Conservation (phyloP, 2,329 filamentous ascomycete genomes). For the Didymosphaeria variabile region DNA sequence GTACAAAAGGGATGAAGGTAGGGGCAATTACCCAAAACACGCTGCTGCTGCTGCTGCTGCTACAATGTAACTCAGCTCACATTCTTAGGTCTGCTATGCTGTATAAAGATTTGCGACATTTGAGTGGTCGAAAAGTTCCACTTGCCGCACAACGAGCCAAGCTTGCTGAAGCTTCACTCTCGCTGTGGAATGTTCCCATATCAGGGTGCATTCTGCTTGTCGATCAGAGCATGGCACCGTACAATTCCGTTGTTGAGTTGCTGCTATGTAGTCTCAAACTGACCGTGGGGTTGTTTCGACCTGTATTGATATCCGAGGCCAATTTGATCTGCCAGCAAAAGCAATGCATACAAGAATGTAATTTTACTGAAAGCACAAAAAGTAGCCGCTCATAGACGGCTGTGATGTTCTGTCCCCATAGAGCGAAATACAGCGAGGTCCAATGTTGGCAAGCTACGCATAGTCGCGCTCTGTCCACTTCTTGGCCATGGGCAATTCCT, state of each 20-base stretch:
- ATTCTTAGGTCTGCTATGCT: no score
- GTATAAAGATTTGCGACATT: no score
- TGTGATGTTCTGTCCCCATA: not conserved
- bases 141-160: no score
- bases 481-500: not conserved
- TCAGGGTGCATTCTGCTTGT: no score
- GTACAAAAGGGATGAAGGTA: no score
- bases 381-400: not conserved
- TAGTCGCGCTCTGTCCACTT: not conserved
- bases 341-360: not conserved
- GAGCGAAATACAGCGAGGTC: not conserved
- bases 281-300: not conserved
- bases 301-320: not conserved
- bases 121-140: no score
- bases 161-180: no score
- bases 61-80: no score
- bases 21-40: no score
- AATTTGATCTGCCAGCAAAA: not conserved
- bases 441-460: not conserved
- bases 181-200: no score
- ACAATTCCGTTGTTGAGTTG: not conserved
- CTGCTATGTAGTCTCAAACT: not conserved
- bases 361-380: not conserved
- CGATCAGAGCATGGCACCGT: not conserved
- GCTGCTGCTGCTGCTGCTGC: no score